Evolutionary conservation across 1,284 basidiomycete species (phyloP).

Genomic region (Fomitopsis pinicola): DNA sequence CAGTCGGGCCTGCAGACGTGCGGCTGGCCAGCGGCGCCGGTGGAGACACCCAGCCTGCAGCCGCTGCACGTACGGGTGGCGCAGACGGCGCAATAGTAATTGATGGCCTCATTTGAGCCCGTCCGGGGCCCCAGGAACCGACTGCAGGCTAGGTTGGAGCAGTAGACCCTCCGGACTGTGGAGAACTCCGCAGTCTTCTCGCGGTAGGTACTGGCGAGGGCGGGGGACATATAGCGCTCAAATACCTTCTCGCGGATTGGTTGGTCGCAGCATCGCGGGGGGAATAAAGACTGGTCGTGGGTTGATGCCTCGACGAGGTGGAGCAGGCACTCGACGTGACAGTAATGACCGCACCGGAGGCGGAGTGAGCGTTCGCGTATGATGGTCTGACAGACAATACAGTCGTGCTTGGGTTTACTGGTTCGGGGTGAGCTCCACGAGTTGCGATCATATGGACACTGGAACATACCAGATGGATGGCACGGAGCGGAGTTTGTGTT

Average conservation of each 20-base stretch:
- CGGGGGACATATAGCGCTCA: conserved; percentile 17
- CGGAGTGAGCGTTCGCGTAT: conserved; percentile 18
- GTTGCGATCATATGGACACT: background rate
- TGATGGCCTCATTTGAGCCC: conserved; percentile 6
- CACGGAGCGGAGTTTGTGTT: background rate
- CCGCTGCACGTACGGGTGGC: conserved; percentile 20
- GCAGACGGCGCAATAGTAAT: conserved; percentile 17
- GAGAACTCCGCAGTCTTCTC: conserved; percentile 26
- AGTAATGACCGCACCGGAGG: conserved; percentile 30
- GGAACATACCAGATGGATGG: background rate
- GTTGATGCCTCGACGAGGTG: conserved; percentile 28
- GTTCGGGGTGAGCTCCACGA: background rate
- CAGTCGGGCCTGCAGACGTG: conserved; percentile 15
- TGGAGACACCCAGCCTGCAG: conserved; percentile 18
- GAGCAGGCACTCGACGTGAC: conserved; percentile 28
- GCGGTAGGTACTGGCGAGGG: conserved; percentile 17
- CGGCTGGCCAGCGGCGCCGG: conserved; percentile 7
- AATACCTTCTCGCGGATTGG: conserved; percentile 26
- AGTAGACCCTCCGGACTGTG: conserved; percentile 32
- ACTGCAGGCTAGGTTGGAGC: conserved; percentile 29
- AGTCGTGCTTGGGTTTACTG: conserved; percentile 13
- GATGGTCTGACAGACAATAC: conserved; percentile 16
- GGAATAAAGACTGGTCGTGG: conserved; percentile 31
- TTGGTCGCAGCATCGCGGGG: conserved; percentile 31
- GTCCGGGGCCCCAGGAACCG: conserved; percentile 29